phyloP scores from a whole-genome alignment of 2,329 filamentous ascomycete genomes.

The Ascosphaera apis region DNA sequence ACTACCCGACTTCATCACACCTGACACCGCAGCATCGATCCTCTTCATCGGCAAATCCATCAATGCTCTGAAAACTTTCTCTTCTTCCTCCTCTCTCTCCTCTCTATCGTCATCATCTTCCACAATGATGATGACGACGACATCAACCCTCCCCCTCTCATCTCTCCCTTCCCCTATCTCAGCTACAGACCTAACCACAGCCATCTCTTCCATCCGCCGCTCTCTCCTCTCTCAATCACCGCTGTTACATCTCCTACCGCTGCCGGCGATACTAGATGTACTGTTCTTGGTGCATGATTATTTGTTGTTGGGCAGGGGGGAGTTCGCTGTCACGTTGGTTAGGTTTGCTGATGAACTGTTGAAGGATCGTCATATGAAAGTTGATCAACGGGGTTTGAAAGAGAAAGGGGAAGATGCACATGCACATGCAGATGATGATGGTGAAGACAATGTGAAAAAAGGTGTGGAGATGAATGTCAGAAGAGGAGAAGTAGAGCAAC shows the following conservation, averaged over 20 bases:
- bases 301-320: constrained; percentile 65
- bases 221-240: constrained; percentile 70
- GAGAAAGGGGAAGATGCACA: too few relatives aligned
- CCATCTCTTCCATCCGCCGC: constrained; percentile 52
- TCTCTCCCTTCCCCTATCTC: constrained; percentile 52
- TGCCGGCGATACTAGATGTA: constrained; percentile 52
- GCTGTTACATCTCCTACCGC: constrained; percentile 58
- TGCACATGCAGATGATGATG: too few relatives aligned
- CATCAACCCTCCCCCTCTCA: constrained; percentile 34
- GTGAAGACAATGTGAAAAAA: constrained; percentile 23
- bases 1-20: constrained; percentile 57
- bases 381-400: constrained; percentile 30
- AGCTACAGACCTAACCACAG: constrained; percentile 42
- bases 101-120: too few relatives aligned
- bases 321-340: constrained; percentile 74
- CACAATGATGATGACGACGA: too few relatives aligned
- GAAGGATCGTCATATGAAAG: constrained; percentile 45
- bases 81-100: constrained; percentile 22
- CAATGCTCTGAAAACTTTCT: constrained; percentile 30
- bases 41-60: constrained; percentile 78
- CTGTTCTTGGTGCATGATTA: constrained; percentile 63
- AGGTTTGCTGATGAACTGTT: constrained; percentile 64
- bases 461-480: constrained; percentile 49
- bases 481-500: constrained; percentile 61
- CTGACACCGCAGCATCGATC: constrained; percentile 55